phyloP scores from a whole-genome alignment of 805 yeast species.

The Candida qinlingensis region DNA sequence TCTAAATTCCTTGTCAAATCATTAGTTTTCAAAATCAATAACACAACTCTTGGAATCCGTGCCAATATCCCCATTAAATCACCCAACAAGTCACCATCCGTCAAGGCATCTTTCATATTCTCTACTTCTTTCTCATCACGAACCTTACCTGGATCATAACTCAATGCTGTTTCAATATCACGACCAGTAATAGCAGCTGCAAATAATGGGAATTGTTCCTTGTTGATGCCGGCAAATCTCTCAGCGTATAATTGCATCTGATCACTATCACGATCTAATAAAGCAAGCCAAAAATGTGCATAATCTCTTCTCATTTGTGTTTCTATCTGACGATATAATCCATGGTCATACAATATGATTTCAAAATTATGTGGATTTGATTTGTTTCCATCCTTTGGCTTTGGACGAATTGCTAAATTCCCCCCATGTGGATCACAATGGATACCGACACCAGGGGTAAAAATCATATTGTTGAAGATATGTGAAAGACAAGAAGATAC shows the following conservation, averaged over 20 bases:
- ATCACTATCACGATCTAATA: slow-evolving; percentile 63
- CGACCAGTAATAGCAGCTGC: slow-evolving; percentile 95
- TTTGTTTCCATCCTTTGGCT: slow-evolving; percentile 21
- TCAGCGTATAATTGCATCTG: slow-evolving; percentile 71
- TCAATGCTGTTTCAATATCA: slow-evolving; percentile 70
- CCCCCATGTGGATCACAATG: slow-evolving; percentile 99
- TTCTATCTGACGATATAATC: slow-evolving; percentile 82
- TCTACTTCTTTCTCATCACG: slow-evolving; percentile 61
- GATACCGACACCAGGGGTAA: slow-evolving; percentile 83
- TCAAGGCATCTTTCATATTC: slow-evolving; percentile 58
- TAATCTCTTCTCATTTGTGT: slow-evolving; percentile 72
- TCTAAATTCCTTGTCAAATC: slow-evolving; percentile 88
- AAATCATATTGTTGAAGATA: slow-evolving; percentile 91
- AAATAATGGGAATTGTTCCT: slow-evolving; percentile 75
- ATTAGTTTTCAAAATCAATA: slow-evolving; percentile 86
- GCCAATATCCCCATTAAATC: slow-evolving; percentile 77
- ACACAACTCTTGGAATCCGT: slow-evolving; percentile 76
- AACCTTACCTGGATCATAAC: slow-evolving; percentile 50
- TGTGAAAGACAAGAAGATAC: slow-evolving; percentile 85
- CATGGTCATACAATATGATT: slow-evolving; percentile 90
- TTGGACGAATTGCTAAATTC: slow-evolving; percentile 72
- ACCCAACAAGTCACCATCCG: slow-evolving; percentile 58
- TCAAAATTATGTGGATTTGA: slow-evolving; percentile 71
- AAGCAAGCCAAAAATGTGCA: slow-evolving; percentile 88
- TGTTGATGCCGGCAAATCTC: slow-evolving; percentile 70